phyloP scores from a whole-genome alignment of 345 rosid genomes.

The Isatis tinctoria region DNA sequence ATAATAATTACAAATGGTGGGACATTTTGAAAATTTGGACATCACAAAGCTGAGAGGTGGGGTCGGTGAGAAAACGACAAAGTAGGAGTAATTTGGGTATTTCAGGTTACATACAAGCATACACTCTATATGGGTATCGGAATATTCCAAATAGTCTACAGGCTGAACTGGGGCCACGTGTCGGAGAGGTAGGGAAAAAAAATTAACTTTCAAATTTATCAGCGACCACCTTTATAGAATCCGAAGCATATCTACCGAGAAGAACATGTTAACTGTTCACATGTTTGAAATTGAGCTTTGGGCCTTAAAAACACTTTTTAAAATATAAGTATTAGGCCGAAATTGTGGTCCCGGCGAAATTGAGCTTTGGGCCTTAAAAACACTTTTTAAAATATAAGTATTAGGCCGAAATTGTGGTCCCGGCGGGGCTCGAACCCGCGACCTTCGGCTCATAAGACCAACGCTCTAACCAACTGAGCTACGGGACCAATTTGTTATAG shows the following conservation, averaged over 20 bases:
- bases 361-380: background rate
- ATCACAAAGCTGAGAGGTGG: constrained; percentile 26
- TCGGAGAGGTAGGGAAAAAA: constrained; percentile 10
- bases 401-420: constrained; percentile 38
- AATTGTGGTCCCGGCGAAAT: constrained; percentile 55
- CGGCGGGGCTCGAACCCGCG: constrained; percentile 94
- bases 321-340: background rate
- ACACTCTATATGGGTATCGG: constrained; percentile 2
- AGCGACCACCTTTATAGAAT: background rate
- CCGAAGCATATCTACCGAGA: background rate
- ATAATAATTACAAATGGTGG: background rate
- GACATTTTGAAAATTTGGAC: constrained; percentile 23
- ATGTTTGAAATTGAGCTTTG: background rate
- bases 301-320: background rate
- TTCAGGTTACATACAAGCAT: background rate
- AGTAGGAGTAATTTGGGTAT: background rate
- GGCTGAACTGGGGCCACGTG: constrained; percentile 24
- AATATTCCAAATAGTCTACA: constrained; percentile 25
- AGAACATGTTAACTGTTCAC: background rate
- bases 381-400: background rate
- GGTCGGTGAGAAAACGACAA: constrained; percentile 29
- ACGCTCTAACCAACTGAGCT: constrained; percentile 99
- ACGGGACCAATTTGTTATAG: constrained; percentile 46
- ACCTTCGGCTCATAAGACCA: constrained; percentile 98
- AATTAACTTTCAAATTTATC: background rate